Conservation (phyloP, 768 basidiomycete genomes). For the Podaxis mareebaensis region DNA sequence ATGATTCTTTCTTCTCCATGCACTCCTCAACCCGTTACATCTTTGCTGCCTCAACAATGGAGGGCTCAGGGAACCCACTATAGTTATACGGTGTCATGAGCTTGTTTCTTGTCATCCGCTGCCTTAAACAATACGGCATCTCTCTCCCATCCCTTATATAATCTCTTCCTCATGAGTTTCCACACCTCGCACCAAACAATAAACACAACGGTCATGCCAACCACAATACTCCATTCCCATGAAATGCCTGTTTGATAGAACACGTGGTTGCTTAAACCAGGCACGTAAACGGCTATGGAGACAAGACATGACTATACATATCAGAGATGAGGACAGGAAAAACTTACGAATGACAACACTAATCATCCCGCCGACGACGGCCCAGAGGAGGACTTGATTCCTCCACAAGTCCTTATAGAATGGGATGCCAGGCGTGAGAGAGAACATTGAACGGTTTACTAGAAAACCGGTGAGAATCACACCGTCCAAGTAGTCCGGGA, state of each 20-base stretch:
- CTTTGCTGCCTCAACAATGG: too few species aligned
- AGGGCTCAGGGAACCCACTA: too few species aligned
- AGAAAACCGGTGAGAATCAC: conserved; percentile 7
- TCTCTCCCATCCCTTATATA: conserved; percentile 30
- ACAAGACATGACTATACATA: neutral
- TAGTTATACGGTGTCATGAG: too few species aligned
- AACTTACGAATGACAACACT: conserved; percentile 39
- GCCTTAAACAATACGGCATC: too few species aligned
- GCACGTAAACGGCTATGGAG: conserved; percentile 35
- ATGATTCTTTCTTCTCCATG: too few species aligned
- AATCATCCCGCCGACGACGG: conserved; percentile 34
- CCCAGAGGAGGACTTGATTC: conserved; percentile 37
- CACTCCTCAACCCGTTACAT: too few species aligned
- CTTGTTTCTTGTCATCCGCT: too few species aligned
- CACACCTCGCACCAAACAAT: conserved; percentile 38
- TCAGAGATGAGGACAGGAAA: neutral
- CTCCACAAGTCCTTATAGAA: conserved; percentile 37
- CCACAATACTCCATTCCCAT: conserved; percentile 42
- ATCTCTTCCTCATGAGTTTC: conserved; percentile 32
- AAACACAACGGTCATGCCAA: conserved; percentile 37
- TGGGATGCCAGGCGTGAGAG: conserved; percentile 33
- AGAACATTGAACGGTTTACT: conserved; percentile 41
- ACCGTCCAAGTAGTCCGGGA: neutral
- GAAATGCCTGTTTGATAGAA: conserved; percentile 39
- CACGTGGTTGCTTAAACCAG: conserved; percentile 35